Evolutionary conservation across 805 yeast genomes (phyloP).

Genomic region (Kuraishia cidri): DNA sequence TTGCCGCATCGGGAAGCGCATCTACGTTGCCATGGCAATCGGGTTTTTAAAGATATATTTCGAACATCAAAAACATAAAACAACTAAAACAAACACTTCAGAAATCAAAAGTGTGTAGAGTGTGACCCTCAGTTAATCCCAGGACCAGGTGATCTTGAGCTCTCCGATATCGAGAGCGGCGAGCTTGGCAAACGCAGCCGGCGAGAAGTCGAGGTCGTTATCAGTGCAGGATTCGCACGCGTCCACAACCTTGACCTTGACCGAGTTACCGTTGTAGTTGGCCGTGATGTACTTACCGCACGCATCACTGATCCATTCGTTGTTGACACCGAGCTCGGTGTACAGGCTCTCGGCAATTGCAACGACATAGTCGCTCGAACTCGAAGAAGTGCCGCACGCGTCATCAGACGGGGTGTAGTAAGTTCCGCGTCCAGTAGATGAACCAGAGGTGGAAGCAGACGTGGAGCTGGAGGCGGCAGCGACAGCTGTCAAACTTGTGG

Average conservation of each 20-base stretch:
- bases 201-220: conserved; percentile 42
- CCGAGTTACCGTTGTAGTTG: conserved; percentile 35
- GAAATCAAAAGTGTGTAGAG: too few species aligned
- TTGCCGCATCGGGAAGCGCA: too few species aligned
- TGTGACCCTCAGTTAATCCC: too few species aligned
- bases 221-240: conserved; percentile 40
- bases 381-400: conserved; percentile 37
- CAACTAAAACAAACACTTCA: too few species aligned
- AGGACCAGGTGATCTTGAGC: conserved; percentile 36
- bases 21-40: too few species aligned
- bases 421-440: conserved; percentile 36
- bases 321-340: conserved; percentile 11
- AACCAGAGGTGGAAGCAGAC: conserved; percentile 4
- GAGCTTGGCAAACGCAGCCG: conserved; percentile 37
- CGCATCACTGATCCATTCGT: conserved; percentile 22
- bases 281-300: conserved; percentile 45
- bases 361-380: conserved; percentile 32
- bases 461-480: neutral
- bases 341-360: conserved; percentile 39
- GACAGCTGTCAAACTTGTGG: neutral
- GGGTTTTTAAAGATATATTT: too few species aligned
- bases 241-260: conserved; percentile 44
- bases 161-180: conserved; percentile 39
- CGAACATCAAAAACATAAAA: too few species aligned
- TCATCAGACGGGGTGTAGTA: conserved; percentile 36